A percentile compares a stretch with the other conserved stretches of the same genome.
Evolutionary conservation across 345 rosid species (phyloP).

Genomic region (Triadica sebifera): DNA sequence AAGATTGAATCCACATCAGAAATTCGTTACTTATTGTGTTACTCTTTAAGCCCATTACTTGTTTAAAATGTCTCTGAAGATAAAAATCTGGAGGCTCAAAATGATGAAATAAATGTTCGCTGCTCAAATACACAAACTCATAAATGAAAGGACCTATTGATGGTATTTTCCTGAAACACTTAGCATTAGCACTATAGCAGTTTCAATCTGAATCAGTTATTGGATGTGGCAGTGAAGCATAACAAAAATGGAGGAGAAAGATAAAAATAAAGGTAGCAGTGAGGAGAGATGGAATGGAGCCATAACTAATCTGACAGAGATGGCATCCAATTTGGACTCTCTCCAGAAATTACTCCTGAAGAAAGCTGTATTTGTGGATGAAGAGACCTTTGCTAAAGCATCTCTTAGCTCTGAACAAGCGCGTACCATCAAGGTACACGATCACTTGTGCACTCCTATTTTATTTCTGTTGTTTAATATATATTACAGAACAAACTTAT

Average conservation of each 20-base stretch:
- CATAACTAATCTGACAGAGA: conserved; percentile 69
- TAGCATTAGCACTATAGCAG: background rate
- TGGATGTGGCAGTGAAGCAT: background rate
- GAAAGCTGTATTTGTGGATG: conserved; percentile 93
- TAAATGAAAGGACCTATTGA: no score
- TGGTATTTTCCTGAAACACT: no score
- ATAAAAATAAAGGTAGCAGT: conserved; percentile 31
- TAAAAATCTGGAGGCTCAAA: no score
- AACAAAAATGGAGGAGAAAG: conserved; percentile 47
- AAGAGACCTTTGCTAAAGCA: conserved; percentile 79
- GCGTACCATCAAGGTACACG: conserved; percentile 74
- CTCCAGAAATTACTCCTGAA: conserved; percentile 77
- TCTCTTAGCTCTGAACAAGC: conserved; percentile 91
- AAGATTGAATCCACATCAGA: no score
- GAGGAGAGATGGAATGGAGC: conserved; percentile 95
- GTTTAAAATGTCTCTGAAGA: no score
- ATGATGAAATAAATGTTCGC: no score
- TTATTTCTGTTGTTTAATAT: no score
- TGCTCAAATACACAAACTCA: no score
- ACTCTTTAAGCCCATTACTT: no score
- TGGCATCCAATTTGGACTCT: conserved; percentile 77
- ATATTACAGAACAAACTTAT: no score
- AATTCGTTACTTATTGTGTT: no score
- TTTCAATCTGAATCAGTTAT: background rate
- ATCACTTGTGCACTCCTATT: background rate